phyloP scores from a whole-genome alignment of 345 rosid species.

The Rhizophora mangle region DNA sequence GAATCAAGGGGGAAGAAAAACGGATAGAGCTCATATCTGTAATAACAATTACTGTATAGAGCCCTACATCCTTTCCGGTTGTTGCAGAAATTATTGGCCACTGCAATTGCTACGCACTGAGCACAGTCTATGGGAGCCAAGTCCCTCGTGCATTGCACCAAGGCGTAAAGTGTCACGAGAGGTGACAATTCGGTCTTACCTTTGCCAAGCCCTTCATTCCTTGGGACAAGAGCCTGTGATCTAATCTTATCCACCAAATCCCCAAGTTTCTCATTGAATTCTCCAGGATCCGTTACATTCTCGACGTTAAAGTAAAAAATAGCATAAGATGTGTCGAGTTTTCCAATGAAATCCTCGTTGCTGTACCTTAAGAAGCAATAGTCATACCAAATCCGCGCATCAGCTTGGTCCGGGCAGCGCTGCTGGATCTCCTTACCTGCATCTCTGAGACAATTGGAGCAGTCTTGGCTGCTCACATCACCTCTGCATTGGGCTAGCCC shows the following conservation, averaged over 20 bases:
- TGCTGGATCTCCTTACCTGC: conserved; percentile 54
- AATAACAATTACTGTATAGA: conserved; percentile 64
- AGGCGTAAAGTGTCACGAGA: conserved; percentile 54
- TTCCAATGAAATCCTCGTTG: conserved; percentile 40
- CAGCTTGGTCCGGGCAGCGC: conserved; percentile 52
- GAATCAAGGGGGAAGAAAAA: conserved; percentile 68
- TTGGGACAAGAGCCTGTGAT: conserved; percentile 47
- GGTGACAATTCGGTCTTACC: conserved; percentile 47
- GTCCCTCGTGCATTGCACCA: conserved; percentile 74
- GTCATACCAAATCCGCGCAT: conserved; percentile 65
- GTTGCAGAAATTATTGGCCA: conserved; percentile 44
- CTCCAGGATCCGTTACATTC: conserved; percentile 50
- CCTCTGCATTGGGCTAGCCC: conserved; percentile 85
- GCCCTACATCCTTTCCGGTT: conserved; percentile 60
- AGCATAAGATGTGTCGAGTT: conserved; percentile 49
- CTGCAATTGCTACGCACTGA: conserved; percentile 69
- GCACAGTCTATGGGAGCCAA: conserved; percentile 50
- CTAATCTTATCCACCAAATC: conserved; percentile 41
- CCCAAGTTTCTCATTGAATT: conserved; percentile 49
- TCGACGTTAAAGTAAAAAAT: conserved; percentile 50
- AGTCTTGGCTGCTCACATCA: conserved; percentile 51
- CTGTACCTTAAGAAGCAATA: conserved; percentile 60
- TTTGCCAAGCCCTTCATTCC: conserved; percentile 59
- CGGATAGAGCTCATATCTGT: conserved; percentile 75
- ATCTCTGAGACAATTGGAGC: conserved; percentile 54